Conservation (phyloP, 805 yeast species). For the Kuraishia piskuri region DNA sequence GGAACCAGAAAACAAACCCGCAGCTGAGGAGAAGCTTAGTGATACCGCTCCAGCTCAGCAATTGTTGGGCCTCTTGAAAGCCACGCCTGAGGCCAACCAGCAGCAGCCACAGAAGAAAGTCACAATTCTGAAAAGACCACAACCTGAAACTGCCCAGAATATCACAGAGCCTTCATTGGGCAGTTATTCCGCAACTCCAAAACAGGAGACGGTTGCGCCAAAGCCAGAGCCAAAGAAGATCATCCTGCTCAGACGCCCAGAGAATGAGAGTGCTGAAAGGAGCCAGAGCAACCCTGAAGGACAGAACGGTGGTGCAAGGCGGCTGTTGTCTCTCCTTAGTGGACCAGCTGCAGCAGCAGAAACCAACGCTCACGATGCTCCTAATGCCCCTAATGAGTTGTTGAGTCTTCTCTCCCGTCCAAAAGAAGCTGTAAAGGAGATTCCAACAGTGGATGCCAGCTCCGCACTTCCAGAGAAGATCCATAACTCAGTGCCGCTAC, state of each 20-base stretch:
- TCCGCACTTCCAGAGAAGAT: neutral
- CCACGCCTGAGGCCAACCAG: neutral
- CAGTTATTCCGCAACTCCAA: neutral
- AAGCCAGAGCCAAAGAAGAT: conserved; percentile 1
- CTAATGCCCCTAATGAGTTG: neutral
- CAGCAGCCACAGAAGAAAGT: conserved; percentile 4
- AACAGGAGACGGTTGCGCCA: neutral
- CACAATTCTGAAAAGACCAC: conserved; percentile 8
- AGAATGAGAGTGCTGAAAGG: too few relatives aligned
- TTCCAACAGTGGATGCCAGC: neutral
- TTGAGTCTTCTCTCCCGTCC: neutral
- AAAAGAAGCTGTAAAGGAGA: neutral
- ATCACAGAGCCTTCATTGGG: neutral
- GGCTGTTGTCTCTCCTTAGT: neutral
- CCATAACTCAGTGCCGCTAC: neutral
- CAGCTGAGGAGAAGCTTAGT: neutral
- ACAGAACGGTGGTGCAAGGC: neutral
- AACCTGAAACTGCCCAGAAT: neutral
- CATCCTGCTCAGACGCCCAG: conserved; percentile 2
- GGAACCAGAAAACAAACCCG: neutral
- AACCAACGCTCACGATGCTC: too few relatives aligned
- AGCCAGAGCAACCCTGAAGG: neutral
- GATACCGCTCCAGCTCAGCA: neutral
- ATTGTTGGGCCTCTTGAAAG: neutral
- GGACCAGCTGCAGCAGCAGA: neutral